These are phyloP conservation scores for Phaeolepiota aurea DNA, from an alignment of 768 basidiomycete genomes.

Conservation along the genomic window DNA sequence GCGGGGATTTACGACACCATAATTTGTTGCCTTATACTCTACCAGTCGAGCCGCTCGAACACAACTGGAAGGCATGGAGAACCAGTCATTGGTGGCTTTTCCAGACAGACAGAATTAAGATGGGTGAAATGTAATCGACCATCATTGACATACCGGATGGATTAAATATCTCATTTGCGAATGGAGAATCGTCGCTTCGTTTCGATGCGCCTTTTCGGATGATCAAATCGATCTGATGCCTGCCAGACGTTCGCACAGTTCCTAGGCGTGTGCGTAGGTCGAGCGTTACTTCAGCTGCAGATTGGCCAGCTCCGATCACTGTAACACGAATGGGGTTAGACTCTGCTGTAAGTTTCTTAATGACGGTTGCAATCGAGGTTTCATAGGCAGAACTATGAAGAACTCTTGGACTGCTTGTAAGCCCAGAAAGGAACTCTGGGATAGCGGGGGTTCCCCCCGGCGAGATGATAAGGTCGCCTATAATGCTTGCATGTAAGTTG, in stretches of 20 bases:
- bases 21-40: too few relatives aligned
- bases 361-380: slow-evolving; percentile 24
- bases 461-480: too few relatives aligned
- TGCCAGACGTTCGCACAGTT: slow-evolving; percentile 27
- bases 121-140: too few relatives aligned
- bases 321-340: slow-evolving; percentile 28
- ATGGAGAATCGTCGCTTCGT: too few relatives aligned
- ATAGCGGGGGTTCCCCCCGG: background rate
- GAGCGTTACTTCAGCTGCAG: slow-evolving; percentile 37
- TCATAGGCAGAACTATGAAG: slow-evolving; percentile 37
- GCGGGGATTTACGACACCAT: too few relatives aligned
- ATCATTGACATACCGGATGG: too few relatives aligned
- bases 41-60: too few relatives aligned
- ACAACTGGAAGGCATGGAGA: too few relatives aligned
- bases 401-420: slow-evolving; percentile 25
- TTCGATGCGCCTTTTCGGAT: slow-evolving; percentile 42
- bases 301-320: slow-evolving; percentile 41
- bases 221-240: slow-evolving; percentile 39
- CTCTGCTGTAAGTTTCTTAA: slow-evolving; percentile 17
- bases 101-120: too few relatives aligned
- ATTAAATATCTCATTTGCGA: too few relatives aligned
- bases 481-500: too few relatives aligned
- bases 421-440: slow-evolving; percentile 17
- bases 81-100: too few relatives aligned
- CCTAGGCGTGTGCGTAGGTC: slow-evolving; percentile 34